Base-by-base conservation (phyloP, 768 basidiomycete species). In the Boletus reticulatus region DNA sequence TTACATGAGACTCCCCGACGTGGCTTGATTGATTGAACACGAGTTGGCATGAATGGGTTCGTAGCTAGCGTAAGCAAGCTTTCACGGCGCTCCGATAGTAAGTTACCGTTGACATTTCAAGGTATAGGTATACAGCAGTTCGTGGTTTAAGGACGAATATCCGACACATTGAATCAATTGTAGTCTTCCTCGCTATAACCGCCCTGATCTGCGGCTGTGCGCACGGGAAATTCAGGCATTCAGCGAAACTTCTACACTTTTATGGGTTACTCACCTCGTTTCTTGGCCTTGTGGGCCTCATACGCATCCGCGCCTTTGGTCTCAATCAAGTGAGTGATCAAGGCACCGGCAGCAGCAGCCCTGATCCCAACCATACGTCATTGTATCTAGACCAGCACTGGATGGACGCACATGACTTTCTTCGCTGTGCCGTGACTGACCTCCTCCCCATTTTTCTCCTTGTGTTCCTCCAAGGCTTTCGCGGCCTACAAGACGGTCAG, bases 401-500 rank as follows among this genome's bases (percentile, higher is more conserved):
- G 17, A 24, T 16, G 79, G 77, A 84, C 53, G 52, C 81, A 62
- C 70, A 62, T 0, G 32, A 66, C 0, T 48, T 85, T 78, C 73
- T 87, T 87, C 20, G 82, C 83, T 64, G 74, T 75, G 10, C 67
- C 77, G 65, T 89, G 88, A 48, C 29, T 67, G 16, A 56, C 63
- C 4, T 81, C 76, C 61, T 78, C 59, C 41, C 88, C 88, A 24
- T 85, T 74, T 38, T 48, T 64, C 37, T 52, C 75, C 29, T 62
- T 46, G 69, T 89, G 88, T 0, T 82, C 59, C 59, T 88, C 77
- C 64, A 81, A 89, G 2, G 82, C 79, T 66, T 85, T 88, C 45
- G 78, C 78, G 53, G 87, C 87, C 84, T 84, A 55, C 13, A n/a
- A 31, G 31, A 41, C 14, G 43, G 32, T 60, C 32, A 57, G 48